Conservation (phyloP, 202 grass and related monocot species). For the Panicum virgatum region DNA sequence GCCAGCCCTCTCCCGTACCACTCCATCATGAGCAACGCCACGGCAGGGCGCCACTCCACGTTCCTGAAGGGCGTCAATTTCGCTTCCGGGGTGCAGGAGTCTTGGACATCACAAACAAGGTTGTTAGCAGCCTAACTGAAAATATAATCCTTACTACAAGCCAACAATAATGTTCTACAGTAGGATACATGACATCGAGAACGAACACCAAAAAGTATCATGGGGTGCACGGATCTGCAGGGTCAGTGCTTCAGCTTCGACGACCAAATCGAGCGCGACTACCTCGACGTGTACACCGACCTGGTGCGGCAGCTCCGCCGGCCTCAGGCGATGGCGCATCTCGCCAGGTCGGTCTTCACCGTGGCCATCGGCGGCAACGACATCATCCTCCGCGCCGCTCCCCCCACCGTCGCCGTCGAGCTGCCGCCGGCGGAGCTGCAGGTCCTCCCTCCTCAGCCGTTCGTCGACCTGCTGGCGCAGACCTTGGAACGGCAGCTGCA, state of each 20-base stretch:
- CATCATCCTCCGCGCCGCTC: constrained; percentile 45
- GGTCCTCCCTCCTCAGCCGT: neutral
- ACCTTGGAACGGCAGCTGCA: constrained; percentile 41
- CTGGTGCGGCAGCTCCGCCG: constrained; percentile 49
- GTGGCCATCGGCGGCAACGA: constrained; percentile 82
- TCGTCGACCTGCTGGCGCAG: constrained; percentile 26
- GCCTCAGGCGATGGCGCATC: constrained; percentile 24
- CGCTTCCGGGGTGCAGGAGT: constrained; percentile 77
- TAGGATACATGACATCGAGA: neutral
- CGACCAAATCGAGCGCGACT: constrained; percentile 57
- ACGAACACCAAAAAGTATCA: neutral
- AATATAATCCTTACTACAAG: neutral
- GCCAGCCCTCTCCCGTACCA: constrained; percentile 56
- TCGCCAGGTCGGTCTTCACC: constrained; percentile 56
- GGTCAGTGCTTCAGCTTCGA: constrained; percentile 59
- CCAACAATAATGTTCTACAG: neutral
- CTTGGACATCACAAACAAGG: constrained; percentile 52
- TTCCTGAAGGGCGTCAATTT: constrained; percentile 61
- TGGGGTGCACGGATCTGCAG: constrained; percentile 18
- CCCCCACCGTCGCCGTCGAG: neutral
- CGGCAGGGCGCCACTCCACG: constrained; percentile 15
- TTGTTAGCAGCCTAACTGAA: constrained; percentile 37
- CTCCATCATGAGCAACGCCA: constrained; percentile 35
- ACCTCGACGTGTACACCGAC: constrained; percentile 10
- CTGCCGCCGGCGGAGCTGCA: neutral